Conservation (phyloP, 2,329 filamentous ascomycete species). For the Metarhizium sp. region DNA sequence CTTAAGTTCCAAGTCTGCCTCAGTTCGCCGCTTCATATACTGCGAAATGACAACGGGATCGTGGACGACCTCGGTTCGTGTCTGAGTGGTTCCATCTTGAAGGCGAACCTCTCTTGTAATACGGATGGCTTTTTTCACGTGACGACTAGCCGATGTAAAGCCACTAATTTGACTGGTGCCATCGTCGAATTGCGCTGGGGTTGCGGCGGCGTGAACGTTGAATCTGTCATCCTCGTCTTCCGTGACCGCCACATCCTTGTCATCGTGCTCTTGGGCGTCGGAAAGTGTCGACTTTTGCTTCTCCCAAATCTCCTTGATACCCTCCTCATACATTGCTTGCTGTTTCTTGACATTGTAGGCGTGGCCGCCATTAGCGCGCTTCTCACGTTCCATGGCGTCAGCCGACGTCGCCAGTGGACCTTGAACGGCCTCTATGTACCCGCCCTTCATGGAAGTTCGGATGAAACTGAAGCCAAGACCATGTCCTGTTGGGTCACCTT, state of each 20-base stretch:
- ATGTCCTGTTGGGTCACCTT: constrained; percentile 87
- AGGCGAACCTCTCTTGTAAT: constrained; percentile 57
- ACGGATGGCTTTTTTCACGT: constrained; percentile 55
- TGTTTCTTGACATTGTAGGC: constrained; percentile 96
- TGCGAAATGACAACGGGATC: constrained; percentile 82
- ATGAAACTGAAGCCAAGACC: constrained; percentile 96
- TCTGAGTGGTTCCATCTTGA: constrained; percentile 42
- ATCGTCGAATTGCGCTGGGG: constrained; percentile 64
- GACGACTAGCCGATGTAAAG: constrained; percentile 55
- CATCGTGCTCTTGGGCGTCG: constrained; percentile 59
- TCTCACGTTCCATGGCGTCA: constrained; percentile 78
- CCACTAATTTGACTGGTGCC: constrained; percentile 70
- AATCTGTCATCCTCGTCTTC: constrained; percentile 59
- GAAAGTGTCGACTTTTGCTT: constrained; percentile 72
- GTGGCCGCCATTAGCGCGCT: constrained; percentile 85
- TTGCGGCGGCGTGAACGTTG: constrained; percentile 60
- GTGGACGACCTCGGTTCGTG: constrained; percentile 59
- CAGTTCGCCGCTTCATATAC: constrained; percentile 71
- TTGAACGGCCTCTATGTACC: constrained; percentile 74
- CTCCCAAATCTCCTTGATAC: constrained; percentile 87
- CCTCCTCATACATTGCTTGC: constrained; percentile 83
- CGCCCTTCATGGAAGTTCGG: constrained; percentile 97
- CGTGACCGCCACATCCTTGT: constrained; percentile 48
- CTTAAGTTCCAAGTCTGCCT: constrained; percentile 60
- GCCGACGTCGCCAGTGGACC: constrained; percentile 59